phyloP scores from a whole-genome alignment of 2,329 filamentous ascomycete genomes.

The Arthrobotrys sinensis region DNA sequence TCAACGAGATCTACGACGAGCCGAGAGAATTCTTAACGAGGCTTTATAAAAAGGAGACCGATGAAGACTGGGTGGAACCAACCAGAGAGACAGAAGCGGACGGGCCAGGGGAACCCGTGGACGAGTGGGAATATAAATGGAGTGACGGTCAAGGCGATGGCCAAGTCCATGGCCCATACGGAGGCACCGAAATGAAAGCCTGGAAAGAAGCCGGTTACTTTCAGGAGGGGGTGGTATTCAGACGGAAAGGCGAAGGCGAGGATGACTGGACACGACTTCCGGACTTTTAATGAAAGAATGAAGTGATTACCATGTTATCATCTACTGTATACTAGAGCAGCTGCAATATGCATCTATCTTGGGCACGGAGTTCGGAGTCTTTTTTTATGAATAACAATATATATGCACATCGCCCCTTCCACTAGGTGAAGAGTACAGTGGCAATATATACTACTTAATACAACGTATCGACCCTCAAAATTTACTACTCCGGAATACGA shows the following conservation, averaged over 20 bases:
- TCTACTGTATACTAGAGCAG: constrained; percentile 21
- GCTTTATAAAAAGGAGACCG: constrained; percentile 86
- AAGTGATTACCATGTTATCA: background rate
- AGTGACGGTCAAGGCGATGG: constrained; percentile 86
- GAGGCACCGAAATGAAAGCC: constrained; percentile 85
- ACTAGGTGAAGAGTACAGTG: background rate
- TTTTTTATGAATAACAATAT: constrained; percentile 6
- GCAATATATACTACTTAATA: background rate
- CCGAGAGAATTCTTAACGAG: constrained; percentile 87
- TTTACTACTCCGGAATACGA: too few relatives aligned
- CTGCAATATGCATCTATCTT: constrained; percentile 8
- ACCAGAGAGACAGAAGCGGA: constrained; percentile 67
- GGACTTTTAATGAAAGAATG: constrained; percentile 58
- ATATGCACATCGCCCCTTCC: background rate
- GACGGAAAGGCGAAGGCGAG: constrained; percentile 74
- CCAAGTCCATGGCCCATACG: constrained; percentile 87
- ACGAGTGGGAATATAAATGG: constrained; percentile 94
- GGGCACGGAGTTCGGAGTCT: constrained; percentile 17
- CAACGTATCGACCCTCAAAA: too few relatives aligned
- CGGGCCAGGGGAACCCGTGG: constrained; percentile 65
- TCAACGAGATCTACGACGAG: constrained; percentile 91
- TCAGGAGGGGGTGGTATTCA: constrained; percentile 83
- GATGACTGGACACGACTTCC: constrained; percentile 64
- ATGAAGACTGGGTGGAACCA: constrained; percentile 81
- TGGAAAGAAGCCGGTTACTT: constrained; percentile 97